Conservation (phyloP, 1,284 basidiomycete genomes). For the Trichosporon inkin region DNA sequence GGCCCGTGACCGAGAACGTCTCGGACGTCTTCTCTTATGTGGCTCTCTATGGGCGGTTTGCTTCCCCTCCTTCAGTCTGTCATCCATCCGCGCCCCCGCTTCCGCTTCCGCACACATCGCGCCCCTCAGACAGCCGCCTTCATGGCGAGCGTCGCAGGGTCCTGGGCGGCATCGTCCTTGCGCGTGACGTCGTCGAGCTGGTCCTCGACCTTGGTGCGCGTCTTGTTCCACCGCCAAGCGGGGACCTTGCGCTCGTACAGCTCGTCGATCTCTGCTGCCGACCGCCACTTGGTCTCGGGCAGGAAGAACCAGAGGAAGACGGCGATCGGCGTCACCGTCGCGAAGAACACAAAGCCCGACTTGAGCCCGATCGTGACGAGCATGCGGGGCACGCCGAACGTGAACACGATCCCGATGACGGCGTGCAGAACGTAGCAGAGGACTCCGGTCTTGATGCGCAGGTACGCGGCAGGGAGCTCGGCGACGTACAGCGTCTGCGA, state of each 20-base stretch:
- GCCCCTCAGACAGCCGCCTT: no score
- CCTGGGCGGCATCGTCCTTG: neutral
- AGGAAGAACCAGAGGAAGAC: constrained; percentile 29
- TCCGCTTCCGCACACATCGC: no score
- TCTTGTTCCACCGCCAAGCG: constrained; percentile 43
- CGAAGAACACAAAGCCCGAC: constrained; percentile 28
- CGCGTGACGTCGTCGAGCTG: constrained; percentile 8
- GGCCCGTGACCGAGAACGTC: no score
- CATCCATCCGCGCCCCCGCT: no score
- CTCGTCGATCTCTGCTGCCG: constrained; percentile 41
- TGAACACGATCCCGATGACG: constrained; percentile 7
- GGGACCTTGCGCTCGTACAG: constrained; percentile 45
- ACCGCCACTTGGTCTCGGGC: constrained; percentile 33
- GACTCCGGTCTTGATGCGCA: constrained; percentile 28
- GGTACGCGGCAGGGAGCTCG: constrained; percentile 27
- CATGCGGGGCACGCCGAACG: constrained; percentile 27
- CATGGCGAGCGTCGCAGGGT: neutral
- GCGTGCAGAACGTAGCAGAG: neutral
- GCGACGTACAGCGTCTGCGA: constrained; percentile 29
- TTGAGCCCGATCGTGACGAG: constrained; percentile 21
- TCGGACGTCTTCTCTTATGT: no score
- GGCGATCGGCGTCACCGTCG: constrained; percentile 23
- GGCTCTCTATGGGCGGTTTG: no score
- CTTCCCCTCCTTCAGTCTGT: no score
- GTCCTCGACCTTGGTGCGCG: constrained; percentile 28